phyloP scores from a whole-genome alignment of 495 filamentous ascomycete species.

The Hypoxylon cercidicola region DNA sequence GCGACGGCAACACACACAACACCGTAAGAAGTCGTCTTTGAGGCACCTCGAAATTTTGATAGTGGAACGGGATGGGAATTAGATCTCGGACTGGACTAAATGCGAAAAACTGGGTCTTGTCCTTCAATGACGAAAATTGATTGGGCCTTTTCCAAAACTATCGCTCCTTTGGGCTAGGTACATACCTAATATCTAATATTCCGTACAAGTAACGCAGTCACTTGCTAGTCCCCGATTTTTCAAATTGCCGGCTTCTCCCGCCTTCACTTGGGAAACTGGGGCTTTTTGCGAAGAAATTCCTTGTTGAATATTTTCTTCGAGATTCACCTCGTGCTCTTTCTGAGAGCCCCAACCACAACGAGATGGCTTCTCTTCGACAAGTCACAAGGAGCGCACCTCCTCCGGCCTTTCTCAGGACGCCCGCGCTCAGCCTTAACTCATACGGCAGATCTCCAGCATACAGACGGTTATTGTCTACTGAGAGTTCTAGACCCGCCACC shows the following conservation, averaged over 20 bases:
- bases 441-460: conserved; percentile 66
- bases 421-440: conserved; percentile 53
- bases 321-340: conserved; percentile 29
- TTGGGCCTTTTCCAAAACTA: conserved; percentile 11
- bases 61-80: conserved; percentile 17
- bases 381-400: conserved; percentile 53
- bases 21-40: conserved; percentile 7
- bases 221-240: conserved; percentile 33
- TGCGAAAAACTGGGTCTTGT: conserved; percentile 17
- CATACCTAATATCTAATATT: too few relatives aligned
- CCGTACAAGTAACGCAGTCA: background rate
- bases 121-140: background rate
- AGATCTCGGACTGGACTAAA: conserved; percentile 26
- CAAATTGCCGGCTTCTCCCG: conserved; percentile 43
- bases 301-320: conserved; percentile 12
- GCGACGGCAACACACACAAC: background rate
- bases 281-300: conserved; percentile 41
- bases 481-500: conserved; percentile 35
- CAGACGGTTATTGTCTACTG: conserved; percentile 64
- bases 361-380: conserved; percentile 61
- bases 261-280: conserved; percentile 15
- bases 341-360: conserved; percentile 22
- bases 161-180: conserved; percentile 10
- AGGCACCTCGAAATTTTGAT: conserved; percentile 29
- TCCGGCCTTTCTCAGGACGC: conserved; percentile 49